phyloP scores from a whole-genome alignment of 208 protist genomes.

The Herpetomonas samuelpessoai region DNA sequence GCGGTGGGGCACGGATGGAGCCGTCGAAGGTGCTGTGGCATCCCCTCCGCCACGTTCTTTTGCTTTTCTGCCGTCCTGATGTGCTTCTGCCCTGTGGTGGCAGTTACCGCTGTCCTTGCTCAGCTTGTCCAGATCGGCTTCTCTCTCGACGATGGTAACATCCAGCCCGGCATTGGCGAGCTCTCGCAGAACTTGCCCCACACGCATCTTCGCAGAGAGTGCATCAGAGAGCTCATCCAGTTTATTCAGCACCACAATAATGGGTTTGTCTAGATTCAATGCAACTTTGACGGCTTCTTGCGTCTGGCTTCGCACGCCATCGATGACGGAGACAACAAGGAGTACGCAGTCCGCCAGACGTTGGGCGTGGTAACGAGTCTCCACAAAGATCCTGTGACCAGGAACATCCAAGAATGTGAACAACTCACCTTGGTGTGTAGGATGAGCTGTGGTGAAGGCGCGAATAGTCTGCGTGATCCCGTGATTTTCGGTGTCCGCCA shows the following conservation, averaged over 20 bases:
- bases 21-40: neutral
- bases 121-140: constrained; percentile 27
- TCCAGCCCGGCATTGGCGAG: constrained; percentile 64
- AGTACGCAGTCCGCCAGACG: constrained; percentile 66
- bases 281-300: constrained; percentile 84
- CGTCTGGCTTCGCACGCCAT: constrained; percentile 83
- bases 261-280: constrained; percentile 78
- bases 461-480: constrained; percentile 80
- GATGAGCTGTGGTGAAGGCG: constrained; percentile 51
- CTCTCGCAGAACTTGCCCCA: constrained; percentile 39
- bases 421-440: constrained; percentile 8
- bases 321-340: constrained; percentile 76
- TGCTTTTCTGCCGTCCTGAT: too few relatives aligned
- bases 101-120: neutral
- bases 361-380: constrained; percentile 75
- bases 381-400: constrained; percentile 80
- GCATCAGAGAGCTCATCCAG: constrained; percentile 75
- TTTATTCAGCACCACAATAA: constrained; percentile 89
- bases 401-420: constrained; percentile 91
- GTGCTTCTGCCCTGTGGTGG: too few relatives aligned
- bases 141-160: constrained; percentile 48
- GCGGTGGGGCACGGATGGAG: neutral
- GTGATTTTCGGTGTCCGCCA: constrained; percentile 56
- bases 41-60: neutral
- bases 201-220: constrained; percentile 30